phyloP scores from a whole-genome alignment of 1,284 basidiomycete genomes.

The Melampsora medusae region DNA sequence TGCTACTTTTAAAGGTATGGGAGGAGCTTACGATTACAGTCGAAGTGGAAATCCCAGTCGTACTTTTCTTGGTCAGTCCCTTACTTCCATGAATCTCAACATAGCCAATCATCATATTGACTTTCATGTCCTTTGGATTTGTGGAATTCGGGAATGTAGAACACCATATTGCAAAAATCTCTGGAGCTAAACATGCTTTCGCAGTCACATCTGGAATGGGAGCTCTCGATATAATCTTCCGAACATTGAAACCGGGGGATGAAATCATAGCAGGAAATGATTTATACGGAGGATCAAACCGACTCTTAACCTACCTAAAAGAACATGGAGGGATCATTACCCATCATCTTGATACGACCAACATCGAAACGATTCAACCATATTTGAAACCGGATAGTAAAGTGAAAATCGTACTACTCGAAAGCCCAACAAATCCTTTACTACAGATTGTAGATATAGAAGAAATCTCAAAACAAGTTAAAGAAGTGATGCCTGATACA shows the following conservation, averaged over 20 bases:
- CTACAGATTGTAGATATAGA: slow-evolving; percentile 92
- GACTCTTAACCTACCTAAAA: slow-evolving; percentile 78
- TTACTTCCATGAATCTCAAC: not conserved
- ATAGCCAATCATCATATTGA: slow-evolving; percentile 8
- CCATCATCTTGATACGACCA: slow-evolving; percentile 90
- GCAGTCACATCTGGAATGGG: slow-evolving; percentile 97
- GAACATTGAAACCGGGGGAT: slow-evolving; percentile 88
- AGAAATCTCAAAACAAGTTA: slow-evolving; percentile 73
- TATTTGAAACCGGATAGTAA: slow-evolving; percentile 69
- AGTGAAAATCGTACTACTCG: slow-evolving; percentile 82
- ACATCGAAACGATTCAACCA: slow-evolving; percentile 65
- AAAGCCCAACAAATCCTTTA: slow-evolving; percentile 95
- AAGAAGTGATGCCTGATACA: slow-evolving; percentile 72
- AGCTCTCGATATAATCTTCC: slow-evolving; percentile 89
- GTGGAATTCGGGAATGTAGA: slow-evolving; percentile 60
- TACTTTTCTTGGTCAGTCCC: slow-evolving; percentile 75
- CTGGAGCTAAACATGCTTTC: slow-evolving; percentile 80
- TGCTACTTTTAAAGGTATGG: slow-evolving; percentile 94
- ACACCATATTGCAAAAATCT: slow-evolving; percentile 91
- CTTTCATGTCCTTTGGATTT: not conserved
- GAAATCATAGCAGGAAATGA: slow-evolving; percentile 93
- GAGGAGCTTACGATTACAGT: slow-evolving; percentile 87
- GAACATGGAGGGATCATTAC: slow-evolving; percentile 84
- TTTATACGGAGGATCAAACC: slow-evolving; percentile 95
- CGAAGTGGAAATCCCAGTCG: slow-evolving; percentile 95